A percentile compares a stretch with the other conserved stretches of the same genome.
Evolutionary conservation across 169 alveolate species (phyloP).

Genomic region (Plasmodium vivax): DNA sequence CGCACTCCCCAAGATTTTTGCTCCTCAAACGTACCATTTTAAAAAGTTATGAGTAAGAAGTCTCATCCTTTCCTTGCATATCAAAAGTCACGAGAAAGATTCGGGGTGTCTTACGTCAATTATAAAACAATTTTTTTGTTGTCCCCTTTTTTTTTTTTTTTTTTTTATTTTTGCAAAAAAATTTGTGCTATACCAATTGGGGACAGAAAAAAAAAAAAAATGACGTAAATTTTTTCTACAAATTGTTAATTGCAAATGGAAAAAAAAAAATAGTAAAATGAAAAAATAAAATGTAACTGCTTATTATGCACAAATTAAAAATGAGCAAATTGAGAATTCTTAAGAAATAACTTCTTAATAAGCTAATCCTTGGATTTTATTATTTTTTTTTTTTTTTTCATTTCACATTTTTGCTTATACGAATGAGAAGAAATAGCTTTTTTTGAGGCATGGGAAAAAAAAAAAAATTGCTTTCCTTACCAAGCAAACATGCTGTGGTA

Average conservation of each 20-base stretch:
- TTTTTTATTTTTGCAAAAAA: background rate
- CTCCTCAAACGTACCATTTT: constrained; percentile 79
- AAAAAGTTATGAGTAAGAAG: constrained; percentile 85
- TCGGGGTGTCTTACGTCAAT: background rate
- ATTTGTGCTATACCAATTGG: background rate
- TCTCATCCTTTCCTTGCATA: constrained; percentile 74
- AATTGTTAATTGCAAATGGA: background rate
- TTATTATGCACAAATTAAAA: background rate
- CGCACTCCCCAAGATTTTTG: background rate
- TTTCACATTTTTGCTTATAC: background rate
- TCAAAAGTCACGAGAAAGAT: constrained; percentile 8
- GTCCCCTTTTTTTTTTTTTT: background rate
- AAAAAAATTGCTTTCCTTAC: background rate
- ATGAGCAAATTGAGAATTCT: background rate
- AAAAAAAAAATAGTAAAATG: background rate
- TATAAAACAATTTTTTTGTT: background rate
- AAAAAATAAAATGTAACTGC: background rate
- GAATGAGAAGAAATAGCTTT: background rate
- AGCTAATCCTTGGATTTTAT: background rate
- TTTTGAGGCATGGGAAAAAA: background rate
- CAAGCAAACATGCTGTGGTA: background rate
- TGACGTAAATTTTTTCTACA: background rate
- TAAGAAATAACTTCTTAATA: background rate
- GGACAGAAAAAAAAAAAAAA: background rate
- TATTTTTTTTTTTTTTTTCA: background rate